phyloP scores from a whole-genome alignment of 1,284 basidiomycete species.

The Pisolithus thermaeus region DNA sequence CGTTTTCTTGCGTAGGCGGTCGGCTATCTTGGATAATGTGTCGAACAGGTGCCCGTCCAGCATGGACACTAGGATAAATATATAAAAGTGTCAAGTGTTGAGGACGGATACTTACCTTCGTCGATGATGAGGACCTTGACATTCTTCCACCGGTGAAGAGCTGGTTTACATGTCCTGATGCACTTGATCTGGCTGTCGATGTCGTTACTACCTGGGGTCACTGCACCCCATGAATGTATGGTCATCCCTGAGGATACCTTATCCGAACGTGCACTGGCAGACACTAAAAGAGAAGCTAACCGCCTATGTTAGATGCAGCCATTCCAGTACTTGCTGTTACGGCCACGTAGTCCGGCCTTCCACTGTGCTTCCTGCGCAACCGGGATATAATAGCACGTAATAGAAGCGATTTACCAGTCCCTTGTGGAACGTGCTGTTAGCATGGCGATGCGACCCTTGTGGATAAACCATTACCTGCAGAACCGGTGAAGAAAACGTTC shows the following conservation, averaged over 20 bases:
- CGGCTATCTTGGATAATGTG: constrained; percentile 50
- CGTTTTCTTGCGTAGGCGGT: constrained; percentile 48
- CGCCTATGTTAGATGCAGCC: constrained; percentile 79
- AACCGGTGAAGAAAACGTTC: constrained; percentile 49
- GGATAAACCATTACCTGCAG: constrained; percentile 35
- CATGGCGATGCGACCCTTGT: too few relatives aligned
- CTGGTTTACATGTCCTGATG: constrained; percentile 50
- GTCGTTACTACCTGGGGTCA: constrained; percentile 58
- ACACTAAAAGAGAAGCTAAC: constrained; percentile 25
- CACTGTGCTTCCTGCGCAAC: constrained; percentile 62
- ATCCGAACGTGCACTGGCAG: not conserved
- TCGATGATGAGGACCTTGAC: constrained; percentile 78
- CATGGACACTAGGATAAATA: constrained; percentile 66
- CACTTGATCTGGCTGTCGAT: constrained; percentile 53
- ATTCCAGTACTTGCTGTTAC: constrained; percentile 70
- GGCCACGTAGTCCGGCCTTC: constrained; percentile 54
- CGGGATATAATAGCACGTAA: constrained; percentile 67
- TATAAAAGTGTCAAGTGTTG: not conserved
- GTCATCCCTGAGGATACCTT: constrained; percentile 40
- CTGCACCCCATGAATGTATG: constrained; percentile 76
- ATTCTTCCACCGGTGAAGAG: constrained; percentile 53
- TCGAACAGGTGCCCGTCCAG: constrained; percentile 75
- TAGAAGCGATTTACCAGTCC: constrained; percentile 78
- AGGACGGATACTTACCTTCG: constrained; percentile 46
- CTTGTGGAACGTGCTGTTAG: constrained; percentile 30